Evolutionary conservation across 805 yeast species (phyloP), one percentile per base, ranked within the genome.

Genomic region (Candida sithepensis): DNA sequence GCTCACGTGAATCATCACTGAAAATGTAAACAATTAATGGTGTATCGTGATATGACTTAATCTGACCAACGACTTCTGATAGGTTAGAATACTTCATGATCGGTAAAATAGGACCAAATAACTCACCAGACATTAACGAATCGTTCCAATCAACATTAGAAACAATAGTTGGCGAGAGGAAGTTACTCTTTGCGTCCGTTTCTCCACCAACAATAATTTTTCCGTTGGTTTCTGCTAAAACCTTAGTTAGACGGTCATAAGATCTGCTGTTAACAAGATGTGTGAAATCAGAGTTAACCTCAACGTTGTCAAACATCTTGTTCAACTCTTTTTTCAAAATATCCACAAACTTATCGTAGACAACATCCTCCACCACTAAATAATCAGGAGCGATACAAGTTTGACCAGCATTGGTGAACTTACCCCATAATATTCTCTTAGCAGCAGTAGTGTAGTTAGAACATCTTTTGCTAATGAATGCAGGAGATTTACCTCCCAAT

Each of bases 401-500:
- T 69, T 91, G 98, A 16, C 98, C 98, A 16, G 86, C 79, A 62
- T 89, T 92, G 28, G 79, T 68, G 60, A 84, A 84, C 56, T 84
- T 80, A 16, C 91, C 92, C 87, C 94, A 88, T 1, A 77, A 74
- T 14, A 88, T 68, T 66, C 97, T 78, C 53, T 75, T 41, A 9
- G 51, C 19, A 14, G 55, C 45, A 1, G 69, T 64, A 9, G 66
- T 59, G 33, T 81, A 56, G 47, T 79, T 52, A 70, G 72, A 41
- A 70, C 74, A 44, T 48, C 74, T 71, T 37, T 75, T 70, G 33
- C 89, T 75, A 10, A 91, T 70, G 56, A 90, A 76, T 2, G 79
- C 86, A 0, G 98, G 98, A 7, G 92, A 84, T 65, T 92, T 92
- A 4, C 98, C 98, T 45, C 98, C 97, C 40, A 91, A 72, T 67